Base-by-base conservation (phyloP, 192 early-diverging fungal species). In the Paraglomus brasilianum region DNA sequence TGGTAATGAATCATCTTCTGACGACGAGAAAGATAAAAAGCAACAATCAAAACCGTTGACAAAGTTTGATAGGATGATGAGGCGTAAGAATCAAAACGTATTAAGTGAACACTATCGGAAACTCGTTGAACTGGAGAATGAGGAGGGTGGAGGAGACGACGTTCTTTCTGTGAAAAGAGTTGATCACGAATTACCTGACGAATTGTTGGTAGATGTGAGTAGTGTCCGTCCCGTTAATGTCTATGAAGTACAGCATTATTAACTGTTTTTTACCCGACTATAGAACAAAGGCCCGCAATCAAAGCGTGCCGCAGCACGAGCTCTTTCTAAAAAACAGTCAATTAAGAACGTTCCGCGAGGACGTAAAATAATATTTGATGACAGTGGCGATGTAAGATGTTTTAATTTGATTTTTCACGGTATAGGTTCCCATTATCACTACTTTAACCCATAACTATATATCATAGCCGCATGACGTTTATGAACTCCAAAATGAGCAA, bases 1-100 rank as follows among this genome's bases (percentile, higher is more conserved):
- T 72, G 48, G 38, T 64, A 62, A 58, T 47, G 48, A 69, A 64
- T 9, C 59, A 64, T 68, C 55, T 79, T 53, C 44, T 45, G 74
- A 71, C 65, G 75, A 77, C 75, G 58, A 81, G 47, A 66, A 76
- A 62, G 70, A 72, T 62, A 60, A 67, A 52, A 74, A 72, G 48
- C 71, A 44, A 40, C 52, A 70, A 72, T 6, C 55, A 71, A 42
- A 78, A 49, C 74, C 85, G 58, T 86, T 83, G 65, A 96, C 93
- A 15, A 93, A 91, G 44, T 85, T 95, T 7, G 96, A 97, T 61
- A 90, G 91, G 72, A 89, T 97, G 93, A 95, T 99, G 81, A 83
- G 82, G 7, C 87, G 92, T 71, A 93, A 93, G 80, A 99, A 99
- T 83, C 86, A 89, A 57, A 88, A 86, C 49, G 88, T 96, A 41